A percentile compares a stretch with the other conserved stretches of the same genome.
These are phyloP conservation scores for Pinus tabuliformis DNA, from an alignment of 75 land plant genomes.

Conservation along the genomic window DNA sequence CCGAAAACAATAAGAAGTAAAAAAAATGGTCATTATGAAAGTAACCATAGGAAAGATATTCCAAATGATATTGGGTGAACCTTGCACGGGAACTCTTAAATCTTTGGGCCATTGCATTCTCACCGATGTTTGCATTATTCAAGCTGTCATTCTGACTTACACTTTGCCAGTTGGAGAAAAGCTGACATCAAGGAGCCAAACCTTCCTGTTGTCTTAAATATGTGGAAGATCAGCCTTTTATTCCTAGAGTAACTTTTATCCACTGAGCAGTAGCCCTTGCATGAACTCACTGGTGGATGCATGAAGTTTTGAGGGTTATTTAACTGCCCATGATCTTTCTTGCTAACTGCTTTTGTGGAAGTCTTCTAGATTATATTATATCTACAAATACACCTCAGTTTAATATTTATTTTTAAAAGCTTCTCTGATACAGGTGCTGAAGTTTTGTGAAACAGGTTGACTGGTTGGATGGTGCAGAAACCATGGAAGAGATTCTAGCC, in stretches of 20 bases:
- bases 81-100: no score
- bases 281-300: background rate
- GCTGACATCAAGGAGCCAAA: no score
- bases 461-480: slow-evolving; percentile 73
- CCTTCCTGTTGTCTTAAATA: no score
- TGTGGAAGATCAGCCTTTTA: no score
- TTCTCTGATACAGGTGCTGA: background rate
- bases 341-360: background rate
- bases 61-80: no score
- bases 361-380: background rate
- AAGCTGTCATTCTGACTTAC: no score
- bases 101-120: no score
- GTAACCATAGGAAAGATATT: no score
- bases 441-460: slow-evolving; percentile 53
- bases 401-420: background rate
- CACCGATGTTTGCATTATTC: no score
- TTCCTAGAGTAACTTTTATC: no score
- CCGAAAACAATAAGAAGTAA: background rate
- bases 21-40: background rate
- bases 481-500: slow-evolving; percentile 66
- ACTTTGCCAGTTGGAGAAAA: no score
- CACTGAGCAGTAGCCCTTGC: no score
- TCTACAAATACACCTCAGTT: background rate
- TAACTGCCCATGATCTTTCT: background rate
- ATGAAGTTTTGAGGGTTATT: background rate